Evolutionary conservation across 108 stramenopile species (phyloP), one percentile per base, ranked within the genome.

Genomic region (Epipyxis sp.): DNA sequence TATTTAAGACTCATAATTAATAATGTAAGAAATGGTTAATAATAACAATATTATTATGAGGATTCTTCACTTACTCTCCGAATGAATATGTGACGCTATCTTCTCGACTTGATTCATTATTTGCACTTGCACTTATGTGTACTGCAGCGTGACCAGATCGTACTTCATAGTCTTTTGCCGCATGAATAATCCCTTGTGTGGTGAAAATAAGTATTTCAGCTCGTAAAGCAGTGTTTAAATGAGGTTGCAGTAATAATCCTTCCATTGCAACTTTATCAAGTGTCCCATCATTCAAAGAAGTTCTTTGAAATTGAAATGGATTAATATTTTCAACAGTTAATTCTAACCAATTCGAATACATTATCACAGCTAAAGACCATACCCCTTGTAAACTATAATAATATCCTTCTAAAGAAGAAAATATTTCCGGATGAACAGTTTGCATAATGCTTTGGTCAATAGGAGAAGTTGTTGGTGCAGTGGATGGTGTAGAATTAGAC

Each of bases 161-260:
- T 37, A 32, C 25, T 37, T 65, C 61, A 37, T 13, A 13, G 61
- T 65, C 61, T 10, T 37, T 29, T 32, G 61, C 61, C 34, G 61
- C 61, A 32, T 65, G 61, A 16, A 65, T 65, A 50, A 79, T 79
- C 0, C 78, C 78, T 3, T 40, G 13, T 25, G 78, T 79, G 0
- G 78, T 79, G 69, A 67, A 79, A 68, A n/a, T 42, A 1, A 79
- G 42, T n/a, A 79, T 10, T 54, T 79, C 78, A 34, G 13, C 37
- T n/a, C 78, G 67, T 68, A 79, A 43, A 30, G 69, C 78, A 54
- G 40, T 46, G 78, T 79, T 79, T 6, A 79, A 35, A 32, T 79
- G 77, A 42, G 61, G 77, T 32, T 65, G 61, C 25, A 65, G 10
- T 3, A 65, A 32, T 10, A 65, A 37, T 6, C 61, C 61, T 32